Evolutionary conservation across 805 yeast species (phyloP).

Genomic region (Cephaloascus albidus): DNA sequence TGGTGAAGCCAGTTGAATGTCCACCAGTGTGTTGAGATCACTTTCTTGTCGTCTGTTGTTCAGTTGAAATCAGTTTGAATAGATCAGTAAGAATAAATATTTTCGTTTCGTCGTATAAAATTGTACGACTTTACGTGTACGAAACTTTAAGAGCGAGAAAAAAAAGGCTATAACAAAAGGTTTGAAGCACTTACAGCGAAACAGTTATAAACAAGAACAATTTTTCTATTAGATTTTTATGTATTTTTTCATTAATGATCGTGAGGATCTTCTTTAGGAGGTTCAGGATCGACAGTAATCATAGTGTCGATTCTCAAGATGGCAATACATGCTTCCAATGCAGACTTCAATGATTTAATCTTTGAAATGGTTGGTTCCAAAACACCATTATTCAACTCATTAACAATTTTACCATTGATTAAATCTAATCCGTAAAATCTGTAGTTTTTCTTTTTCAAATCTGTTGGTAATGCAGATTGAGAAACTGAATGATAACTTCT

Average conservation of each 20-base stretch:
- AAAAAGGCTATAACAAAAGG: too few relatives aligned
- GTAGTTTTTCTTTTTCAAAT: conserved; percentile 74
- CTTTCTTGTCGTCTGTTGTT: too few relatives aligned
- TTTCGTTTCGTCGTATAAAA: too few relatives aligned
- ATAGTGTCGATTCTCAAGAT: conserved; percentile 96
- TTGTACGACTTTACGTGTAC: too few relatives aligned
- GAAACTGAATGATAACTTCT: conserved; percentile 95
- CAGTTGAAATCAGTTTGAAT: too few relatives aligned
- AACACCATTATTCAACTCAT: conserved; percentile 78
- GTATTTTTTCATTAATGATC: conserved; percentile 58
- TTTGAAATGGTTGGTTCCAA: conserved; percentile 93
- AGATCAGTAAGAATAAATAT: too few relatives aligned
- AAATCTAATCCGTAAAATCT: conserved; percentile 90
- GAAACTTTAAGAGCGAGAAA: too few relatives aligned
- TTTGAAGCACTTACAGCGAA: too few relatives aligned
- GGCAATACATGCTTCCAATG: conserved; percentile 96
- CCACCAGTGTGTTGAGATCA: too few relatives aligned
- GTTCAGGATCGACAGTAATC: conserved; percentile 96
- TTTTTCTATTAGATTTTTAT: too few relatives aligned
- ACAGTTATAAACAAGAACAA: too few relatives aligned
- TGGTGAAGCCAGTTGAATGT: too few relatives aligned
- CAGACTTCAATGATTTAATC: conserved; percentile 86
- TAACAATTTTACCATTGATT: conserved; percentile 84
- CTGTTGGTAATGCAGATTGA: conserved; percentile 79
- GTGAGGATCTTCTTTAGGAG: conserved; percentile 85